Evolutionary conservation across 805 yeast genomes (phyloP).

Genomic region (Kuraishia piskuri): DNA sequence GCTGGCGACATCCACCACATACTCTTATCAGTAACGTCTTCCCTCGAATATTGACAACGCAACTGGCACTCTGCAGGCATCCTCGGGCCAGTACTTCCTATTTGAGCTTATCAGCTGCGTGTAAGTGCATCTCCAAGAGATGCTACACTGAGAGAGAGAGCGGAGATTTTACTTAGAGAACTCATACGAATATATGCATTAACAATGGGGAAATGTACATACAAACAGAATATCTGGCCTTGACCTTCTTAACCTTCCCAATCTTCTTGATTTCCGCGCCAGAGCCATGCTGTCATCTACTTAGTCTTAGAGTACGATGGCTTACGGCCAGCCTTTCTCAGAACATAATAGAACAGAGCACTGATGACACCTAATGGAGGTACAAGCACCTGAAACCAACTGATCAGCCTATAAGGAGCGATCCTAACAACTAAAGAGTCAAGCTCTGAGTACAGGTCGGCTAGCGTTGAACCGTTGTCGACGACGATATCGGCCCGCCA

Average conservation of each 20-base stretch:
- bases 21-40: neutral
- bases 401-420: conserved; percentile 25
- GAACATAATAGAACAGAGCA: conserved; percentile 3
- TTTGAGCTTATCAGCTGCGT: neutral
- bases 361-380: conserved; percentile 13
- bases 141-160: neutral
- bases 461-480: conserved; percentile 45
- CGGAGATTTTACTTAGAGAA: neutral
- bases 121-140: neutral
- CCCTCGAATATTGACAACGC: neutral
- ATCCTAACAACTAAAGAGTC: conserved; percentile 28
- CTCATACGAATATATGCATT: neutral
- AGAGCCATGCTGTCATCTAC: neutral
- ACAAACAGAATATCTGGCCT: neutral
- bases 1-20: no score
- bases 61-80: neutral
- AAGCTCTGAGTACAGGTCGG: conserved; percentile 33
- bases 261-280: neutral
- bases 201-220: no score
- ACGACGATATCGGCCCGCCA: conserved; percentile 57
- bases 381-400: conserved; percentile 8
- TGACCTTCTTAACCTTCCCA: neutral
- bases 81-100: neutral
- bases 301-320: neutral
- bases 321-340: neutral